Conservation (phyloP, 2,329 filamentous ascomycete species). For the Knufia petricola region DNA sequence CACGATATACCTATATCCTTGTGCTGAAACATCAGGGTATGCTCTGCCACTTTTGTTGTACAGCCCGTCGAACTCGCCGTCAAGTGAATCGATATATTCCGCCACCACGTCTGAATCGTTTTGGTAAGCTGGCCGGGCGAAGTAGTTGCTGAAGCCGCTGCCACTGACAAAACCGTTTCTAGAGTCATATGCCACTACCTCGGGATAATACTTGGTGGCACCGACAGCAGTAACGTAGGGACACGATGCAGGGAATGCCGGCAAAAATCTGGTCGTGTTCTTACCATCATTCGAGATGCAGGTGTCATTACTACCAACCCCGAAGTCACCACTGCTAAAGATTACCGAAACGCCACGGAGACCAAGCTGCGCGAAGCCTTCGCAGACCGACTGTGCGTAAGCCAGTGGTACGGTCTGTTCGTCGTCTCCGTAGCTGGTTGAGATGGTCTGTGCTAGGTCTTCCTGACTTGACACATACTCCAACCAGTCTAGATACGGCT, state of each 20-base stretch:
- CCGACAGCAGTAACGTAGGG: conserved; percentile 61
- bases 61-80: conserved; percentile 37
- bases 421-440: conserved; percentile 57
- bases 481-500: conserved; percentile 58
- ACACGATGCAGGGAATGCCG: conserved; percentile 57
- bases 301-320: conserved; percentile 42
- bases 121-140: conserved; percentile 40
- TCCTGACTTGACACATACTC: conserved; percentile 47
- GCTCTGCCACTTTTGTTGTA: conserved; percentile 47
- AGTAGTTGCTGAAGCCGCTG: conserved; percentile 47
- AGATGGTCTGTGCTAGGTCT: conserved; percentile 51
- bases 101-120: conserved; percentile 30
- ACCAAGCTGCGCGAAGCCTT: conserved; percentile 56
- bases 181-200: conserved; percentile 39
- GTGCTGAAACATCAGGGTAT: conserved; percentile 53
- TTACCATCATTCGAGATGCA: conserved; percentile 53
- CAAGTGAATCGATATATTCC: conserved; percentile 35
- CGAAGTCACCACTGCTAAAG: conserved; percentile 51
- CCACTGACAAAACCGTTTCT: conserved; percentile 35
- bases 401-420: conserved; percentile 54
- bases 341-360: conserved; percentile 57
- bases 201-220: conserved; percentile 44
- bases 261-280: conserved; percentile 46
- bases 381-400: conserved; percentile 54
- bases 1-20: conserved; percentile 43